Base-by-base conservation (phyloP, 257 asterid genomes). In the Penstemon eatonii region DNA sequence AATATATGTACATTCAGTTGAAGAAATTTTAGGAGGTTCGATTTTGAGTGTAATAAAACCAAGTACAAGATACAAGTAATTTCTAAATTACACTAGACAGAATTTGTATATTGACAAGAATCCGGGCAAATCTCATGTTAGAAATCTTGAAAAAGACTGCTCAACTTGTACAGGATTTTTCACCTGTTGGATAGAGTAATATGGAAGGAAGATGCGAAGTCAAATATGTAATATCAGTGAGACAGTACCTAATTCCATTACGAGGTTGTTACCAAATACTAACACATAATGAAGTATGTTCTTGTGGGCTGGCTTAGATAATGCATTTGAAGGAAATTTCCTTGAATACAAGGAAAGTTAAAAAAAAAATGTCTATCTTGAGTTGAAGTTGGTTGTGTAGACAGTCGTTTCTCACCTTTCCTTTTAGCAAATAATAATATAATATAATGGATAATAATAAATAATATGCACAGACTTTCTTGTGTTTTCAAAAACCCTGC, bases 201-300 rank as follows among this genome's bases (percentile, higher is more conserved):
- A 33, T 41, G 39, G 63, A 63, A 62, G 41, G 47, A 70, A 62
- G 70, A 11, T 63, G 65, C 54, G 50, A 63, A 65, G 65, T 71
- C 62, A 51, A 51, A 55, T 45, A 8, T 55, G 47, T 42, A 51
- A 55, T 45, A 8, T 55, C 56, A 56, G 40, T 45, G 10, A 58
- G 62, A 70, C 33, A 11, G 8, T 40, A 58, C 25, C 33, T 56
- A 25, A 19, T 12, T 15, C 5, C 5, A 5, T 38, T 53, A 43
- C 67, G 9, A 62, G 43, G 67, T 62, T 62, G 67, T 62, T 43
- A 44, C 55, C 55, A 11, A 57, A 25, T 25, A 25, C 33, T 25
- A 25, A 25, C 33, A 25, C 33, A 25, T 25, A 25, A 25, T 25
- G 33, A 25, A 25, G 33, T 25, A 25, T 25, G 33, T 25, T 25